These are phyloP conservation scores for Ophiostoma piceae DNA, from an alignment of 2,329 filamentous ascomycete genomes.

Conservation along the genomic window DNA sequence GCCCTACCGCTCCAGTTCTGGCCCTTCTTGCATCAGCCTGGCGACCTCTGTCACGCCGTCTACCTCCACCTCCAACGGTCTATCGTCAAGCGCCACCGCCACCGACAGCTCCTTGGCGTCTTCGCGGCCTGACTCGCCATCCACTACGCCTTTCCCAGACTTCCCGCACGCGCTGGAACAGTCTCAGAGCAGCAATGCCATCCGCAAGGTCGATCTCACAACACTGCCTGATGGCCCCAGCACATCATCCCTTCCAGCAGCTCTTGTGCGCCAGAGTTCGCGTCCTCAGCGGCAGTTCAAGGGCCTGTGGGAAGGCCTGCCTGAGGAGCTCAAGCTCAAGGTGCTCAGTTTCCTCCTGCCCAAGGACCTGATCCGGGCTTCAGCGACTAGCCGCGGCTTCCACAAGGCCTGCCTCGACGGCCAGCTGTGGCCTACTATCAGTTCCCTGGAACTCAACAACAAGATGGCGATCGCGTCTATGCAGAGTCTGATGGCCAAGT, in stretches of 20 bases:
- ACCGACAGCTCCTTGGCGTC: background rate
- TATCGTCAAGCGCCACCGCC: background rate
- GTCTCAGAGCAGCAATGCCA: conserved; percentile 33
- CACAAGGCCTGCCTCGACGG: conserved; percentile 86
- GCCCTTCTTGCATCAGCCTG: conserved; percentile 52
- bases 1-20: conserved; percentile 51
- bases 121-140: conserved; percentile 30
- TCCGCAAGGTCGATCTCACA: conserved; percentile 43
- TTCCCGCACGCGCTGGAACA: conserved; percentile 8
- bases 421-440: conserved; percentile 82
- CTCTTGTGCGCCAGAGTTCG: background rate
- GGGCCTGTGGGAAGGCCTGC: conserved; percentile 76
- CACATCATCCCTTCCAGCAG: conserved; percentile 34
- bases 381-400: conserved; percentile 72
- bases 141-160: conserved; percentile 34
- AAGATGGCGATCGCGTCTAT: conserved; percentile 80
- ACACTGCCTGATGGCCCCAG: conserved; percentile 32
- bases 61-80: background rate
- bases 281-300: conserved; percentile 44
- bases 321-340: conserved; percentile 72
- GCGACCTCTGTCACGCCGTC: background rate
- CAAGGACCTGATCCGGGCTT: conserved; percentile 73
- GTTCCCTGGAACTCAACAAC: conserved; percentile 79
- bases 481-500: conserved; percentile 69
- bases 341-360: conserved; percentile 72